Conservation (phyloP, 805 yeast species). For the Pichia nakasei region DNA sequence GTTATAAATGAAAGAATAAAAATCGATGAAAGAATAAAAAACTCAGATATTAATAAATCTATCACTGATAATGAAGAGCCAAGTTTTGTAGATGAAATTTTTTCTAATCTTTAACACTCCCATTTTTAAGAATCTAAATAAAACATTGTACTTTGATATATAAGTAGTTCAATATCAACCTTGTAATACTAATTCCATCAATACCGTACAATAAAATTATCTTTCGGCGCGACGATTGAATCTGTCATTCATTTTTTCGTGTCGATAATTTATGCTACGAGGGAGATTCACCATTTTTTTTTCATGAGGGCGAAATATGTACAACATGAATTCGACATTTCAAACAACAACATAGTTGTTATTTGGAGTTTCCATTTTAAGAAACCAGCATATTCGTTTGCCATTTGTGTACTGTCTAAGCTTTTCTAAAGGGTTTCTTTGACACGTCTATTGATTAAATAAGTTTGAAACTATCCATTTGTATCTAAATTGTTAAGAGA, state of each 20-base stretch:
- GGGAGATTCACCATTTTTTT: background rate
- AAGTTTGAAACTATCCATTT: constrained; percentile 1
- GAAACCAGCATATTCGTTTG: constrained; percentile 4
- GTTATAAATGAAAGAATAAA: constrained; percentile 8
- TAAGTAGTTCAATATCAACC: no score
- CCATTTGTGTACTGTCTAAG: constrained; percentile 7
- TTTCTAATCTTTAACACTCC: constrained; percentile 2
- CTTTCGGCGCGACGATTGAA: constrained; percentile 1
- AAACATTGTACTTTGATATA: no score
- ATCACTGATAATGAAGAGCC: background rate
- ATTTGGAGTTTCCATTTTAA: background rate
- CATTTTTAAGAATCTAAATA: no score
- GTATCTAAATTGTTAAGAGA: background rate
- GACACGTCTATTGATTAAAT: constrained; percentile 3
- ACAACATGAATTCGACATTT: background rate
- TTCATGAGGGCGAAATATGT: constrained; percentile 3
- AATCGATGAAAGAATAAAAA: constrained; percentile 2
- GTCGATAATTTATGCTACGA: background rate
- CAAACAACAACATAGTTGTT: background rate
- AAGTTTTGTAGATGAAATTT: constrained; percentile 9
- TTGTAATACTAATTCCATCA: no score
- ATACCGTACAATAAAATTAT: no score
- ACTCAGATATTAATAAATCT: background rate
- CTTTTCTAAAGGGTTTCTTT: constrained; percentile 3
- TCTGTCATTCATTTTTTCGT: background rate